These are phyloP conservation scores for Stagonosporopsis rhizophila DNA, from an alignment of 2,329 filamentous ascomycete species.

Conservation along the genomic window DNA sequence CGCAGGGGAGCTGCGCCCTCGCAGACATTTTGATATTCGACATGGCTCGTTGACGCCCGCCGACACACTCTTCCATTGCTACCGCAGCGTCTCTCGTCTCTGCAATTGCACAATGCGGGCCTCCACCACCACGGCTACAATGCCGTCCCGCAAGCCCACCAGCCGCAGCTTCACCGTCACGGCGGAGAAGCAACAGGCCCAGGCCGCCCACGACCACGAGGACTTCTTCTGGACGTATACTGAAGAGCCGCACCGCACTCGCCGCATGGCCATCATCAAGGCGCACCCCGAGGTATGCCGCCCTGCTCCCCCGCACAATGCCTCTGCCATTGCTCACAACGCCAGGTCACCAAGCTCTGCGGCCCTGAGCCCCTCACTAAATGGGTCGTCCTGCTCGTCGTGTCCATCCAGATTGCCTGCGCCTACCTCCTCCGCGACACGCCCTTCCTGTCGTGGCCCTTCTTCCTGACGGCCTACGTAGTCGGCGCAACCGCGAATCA, in stretches of 20 bases:
- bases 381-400: slow-evolving; percentile 85
- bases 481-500: slow-evolving; percentile 96
- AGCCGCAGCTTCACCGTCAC: slow-evolving; percentile 34
- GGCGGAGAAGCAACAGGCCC: slow-evolving; percentile 25
- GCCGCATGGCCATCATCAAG: slow-evolving; percentile 94
- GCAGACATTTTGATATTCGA: slow-evolving; percentile 4
- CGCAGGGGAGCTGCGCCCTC: slow-evolving; percentile 5
- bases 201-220: slow-evolving; percentile 48
- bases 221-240: slow-evolving; percentile 99
- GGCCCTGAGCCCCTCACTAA: slow-evolving; percentile 95
- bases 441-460: slow-evolving; percentile 80
- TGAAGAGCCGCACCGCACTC: slow-evolving; percentile 92
- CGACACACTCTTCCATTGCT: slow-evolving; percentile 1
- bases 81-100: neutral
- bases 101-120: slow-evolving; percentile 39
- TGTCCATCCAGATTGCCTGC: slow-evolving; percentile 78
- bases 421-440: slow-evolving; percentile 80
- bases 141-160: slow-evolving; percentile 33
- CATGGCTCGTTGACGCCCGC: neutral
- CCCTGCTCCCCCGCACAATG: neutral
- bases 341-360: slow-evolving; percentile 91
- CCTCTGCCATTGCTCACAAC: slow-evolving; percentile 12
- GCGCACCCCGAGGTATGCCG: slow-evolving; percentile 89
- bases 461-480: slow-evolving; percentile 87
- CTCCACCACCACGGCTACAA: slow-evolving; percentile 46